A percentile compares a stretch with the other conserved stretches of the same genome.
These are phyloP conservation scores for Mycena sp. DNA, from an alignment of 1,284 basidiomycete genomes.

Conservation along the genomic window DNA sequence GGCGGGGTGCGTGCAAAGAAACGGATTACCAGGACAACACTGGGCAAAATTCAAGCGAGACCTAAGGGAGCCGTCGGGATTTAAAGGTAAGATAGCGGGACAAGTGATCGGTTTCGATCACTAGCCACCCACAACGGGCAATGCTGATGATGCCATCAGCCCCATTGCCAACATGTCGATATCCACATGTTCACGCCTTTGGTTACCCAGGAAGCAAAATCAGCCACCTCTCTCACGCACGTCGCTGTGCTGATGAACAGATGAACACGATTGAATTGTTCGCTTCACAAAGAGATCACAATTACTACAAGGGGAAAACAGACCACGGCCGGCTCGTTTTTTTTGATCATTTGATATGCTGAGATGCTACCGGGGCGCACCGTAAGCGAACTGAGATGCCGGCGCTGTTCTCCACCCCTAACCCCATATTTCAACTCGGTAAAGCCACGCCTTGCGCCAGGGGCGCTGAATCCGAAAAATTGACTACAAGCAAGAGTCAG, in stretches of 20 bases:
- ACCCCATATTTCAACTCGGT: constrained; percentile 46
- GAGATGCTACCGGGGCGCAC: constrained; percentile 11
- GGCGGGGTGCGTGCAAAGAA: constrained; percentile 20
- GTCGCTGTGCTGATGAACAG: constrained; percentile 27
- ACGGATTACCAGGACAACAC: constrained; percentile 32
- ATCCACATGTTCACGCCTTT: constrained; percentile 11
- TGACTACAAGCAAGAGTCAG: constrained; percentile 57
- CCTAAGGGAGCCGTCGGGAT: constrained; percentile 38
- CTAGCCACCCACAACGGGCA: constrained; percentile 12
- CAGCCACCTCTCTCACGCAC: constrained; percentile 18
- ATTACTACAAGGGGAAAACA: too few species aligned
- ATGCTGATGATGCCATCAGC: constrained; percentile 30
- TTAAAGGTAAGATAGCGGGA: constrained; percentile 37
- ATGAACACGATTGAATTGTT: too few species aligned
- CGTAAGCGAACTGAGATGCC: constrained; percentile 21
- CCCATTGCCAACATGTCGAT: constrained; percentile 23
- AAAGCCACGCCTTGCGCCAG: constrained; percentile 94
- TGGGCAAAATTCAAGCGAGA: constrained; percentile 42
- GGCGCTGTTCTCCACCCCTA: constrained; percentile 4
- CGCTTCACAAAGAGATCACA: too few species aligned
- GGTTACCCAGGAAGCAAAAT: neutral
- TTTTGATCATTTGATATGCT: constrained; percentile 15
- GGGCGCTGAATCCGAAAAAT: constrained; percentile 89
- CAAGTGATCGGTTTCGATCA: constrained; percentile 1
- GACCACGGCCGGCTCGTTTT: neutral